Conservation (phyloP, 2,329 filamentous ascomycete species). For the Aspergillus pseudonomiae region DNA sequence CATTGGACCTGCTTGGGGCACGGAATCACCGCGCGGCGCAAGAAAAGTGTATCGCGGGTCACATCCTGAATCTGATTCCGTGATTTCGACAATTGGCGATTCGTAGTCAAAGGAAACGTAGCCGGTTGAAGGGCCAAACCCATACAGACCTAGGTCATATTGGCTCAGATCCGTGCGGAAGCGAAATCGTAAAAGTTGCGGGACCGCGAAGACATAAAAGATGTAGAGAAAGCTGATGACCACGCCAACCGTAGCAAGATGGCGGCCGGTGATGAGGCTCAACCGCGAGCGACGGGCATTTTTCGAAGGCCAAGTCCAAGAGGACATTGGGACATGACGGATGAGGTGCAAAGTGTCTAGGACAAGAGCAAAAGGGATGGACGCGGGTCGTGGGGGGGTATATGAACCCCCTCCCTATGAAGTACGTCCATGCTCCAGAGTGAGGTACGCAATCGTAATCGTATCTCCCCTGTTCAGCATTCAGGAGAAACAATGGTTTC, state of each 20-base stretch:
- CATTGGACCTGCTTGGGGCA: conserved; percentile 29
- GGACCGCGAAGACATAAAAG: conserved; percentile 21
- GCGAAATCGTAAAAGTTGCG: conserved; percentile 22
- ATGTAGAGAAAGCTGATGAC: conserved; percentile 21
- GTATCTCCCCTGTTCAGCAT: not conserved
- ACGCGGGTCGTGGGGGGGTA: not conserved
- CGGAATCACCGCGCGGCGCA: conserved; percentile 35
- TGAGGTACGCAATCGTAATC: not conserved
- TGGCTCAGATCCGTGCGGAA: conserved; percentile 22
- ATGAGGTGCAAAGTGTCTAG: not conserved
- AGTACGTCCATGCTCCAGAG: not conserved
- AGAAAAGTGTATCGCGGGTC: conserved; percentile 35
- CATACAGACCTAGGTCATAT: conserved; percentile 36
- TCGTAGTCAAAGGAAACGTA: conserved; percentile 35
- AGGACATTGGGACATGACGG: conserved; percentile 22
- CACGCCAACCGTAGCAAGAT: conserved; percentile 9
- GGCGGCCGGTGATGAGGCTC: conserved; percentile 9
- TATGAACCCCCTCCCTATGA: not conserved
- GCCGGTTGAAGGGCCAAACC: conserved; percentile 32
- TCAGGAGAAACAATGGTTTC: not conserved
- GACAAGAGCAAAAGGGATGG: not conserved
- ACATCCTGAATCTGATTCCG: conserved; percentile 28
- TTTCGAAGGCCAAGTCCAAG: conserved; percentile 14
- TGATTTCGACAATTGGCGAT: conserved; percentile 31
- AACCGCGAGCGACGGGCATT: conserved; percentile 13